Percentiles rank a stretch among this genome's conserved stretches.
Conservation (phyloP, 768 basidiomycete genomes). For the Pilatotrama ljubarskyi region DNA sequence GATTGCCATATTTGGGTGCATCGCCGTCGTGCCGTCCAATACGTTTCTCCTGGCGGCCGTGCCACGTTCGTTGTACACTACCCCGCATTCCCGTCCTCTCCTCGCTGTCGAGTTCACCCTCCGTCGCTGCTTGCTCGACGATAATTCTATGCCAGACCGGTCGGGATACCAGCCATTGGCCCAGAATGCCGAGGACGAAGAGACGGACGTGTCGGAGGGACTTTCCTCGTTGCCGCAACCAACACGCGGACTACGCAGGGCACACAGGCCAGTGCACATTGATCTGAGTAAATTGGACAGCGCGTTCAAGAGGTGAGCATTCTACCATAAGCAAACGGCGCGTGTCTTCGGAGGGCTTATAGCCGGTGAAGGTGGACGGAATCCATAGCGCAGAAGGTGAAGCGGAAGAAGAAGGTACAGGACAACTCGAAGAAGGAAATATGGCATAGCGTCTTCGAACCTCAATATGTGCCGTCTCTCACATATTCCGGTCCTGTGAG, state of each 20-base stretch:
- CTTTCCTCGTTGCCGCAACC: slow-evolving; percentile 30
- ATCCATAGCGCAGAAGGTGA: slow-evolving; percentile 83
- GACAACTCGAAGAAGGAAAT: slow-evolving; percentile 70
- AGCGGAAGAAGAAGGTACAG: slow-evolving; percentile 71
- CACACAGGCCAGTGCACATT: slow-evolving; percentile 59
- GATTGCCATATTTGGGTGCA: slow-evolving; percentile 8
- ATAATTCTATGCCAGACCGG: slow-evolving; percentile 40
- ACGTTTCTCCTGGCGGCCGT: slow-evolving; percentile 12
- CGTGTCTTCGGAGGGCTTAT: not conserved
- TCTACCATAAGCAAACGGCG: not conserved
- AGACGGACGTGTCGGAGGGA: slow-evolving; percentile 39
- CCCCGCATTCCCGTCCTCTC: not conserved
- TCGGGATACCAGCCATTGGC: slow-evolving; percentile 50
- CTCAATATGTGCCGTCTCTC: slow-evolving; percentile 41
- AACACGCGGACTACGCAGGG: slow-evolving; percentile 33
- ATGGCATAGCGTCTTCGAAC: slow-evolving; percentile 80
- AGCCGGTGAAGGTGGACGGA: slow-evolving; percentile 68
- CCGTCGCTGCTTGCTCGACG: not conserved
- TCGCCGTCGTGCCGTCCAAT: slow-evolving; percentile 1
- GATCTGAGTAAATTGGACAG: slow-evolving; percentile 78
- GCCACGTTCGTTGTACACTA: slow-evolving; percentile 12
- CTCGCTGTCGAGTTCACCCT: not conserved
- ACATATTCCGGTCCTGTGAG: slow-evolving; percentile 40
- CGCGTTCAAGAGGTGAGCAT: slow-evolving; percentile 73
- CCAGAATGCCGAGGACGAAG: slow-evolving; percentile 42